Evolutionary conservation across 2,329 filamentous ascomycete species (phyloP).

Genomic region (Stagonosporopsis vannaccii): DNA sequence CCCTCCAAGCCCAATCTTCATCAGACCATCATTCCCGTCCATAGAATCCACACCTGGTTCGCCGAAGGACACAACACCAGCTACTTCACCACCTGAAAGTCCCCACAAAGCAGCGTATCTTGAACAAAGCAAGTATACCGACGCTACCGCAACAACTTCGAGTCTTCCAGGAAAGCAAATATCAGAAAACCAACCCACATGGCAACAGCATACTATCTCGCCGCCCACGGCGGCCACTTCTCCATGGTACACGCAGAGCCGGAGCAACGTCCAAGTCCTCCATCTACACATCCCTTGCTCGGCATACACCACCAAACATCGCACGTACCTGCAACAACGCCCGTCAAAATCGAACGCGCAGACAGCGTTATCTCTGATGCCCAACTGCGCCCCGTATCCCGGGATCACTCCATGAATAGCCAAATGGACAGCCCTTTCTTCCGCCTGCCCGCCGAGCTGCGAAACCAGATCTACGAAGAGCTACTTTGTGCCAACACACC

Average conservation of each 20-base stretch:
- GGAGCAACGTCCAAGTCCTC: constrained; percentile 9
- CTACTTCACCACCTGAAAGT: constrained; percentile 2
- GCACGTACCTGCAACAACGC: constrained; percentile 12
- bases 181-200: constrained; percentile 13
- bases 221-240: constrained; percentile 32
- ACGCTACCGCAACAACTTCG: constrained; percentile 3
- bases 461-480: constrained; percentile 63
- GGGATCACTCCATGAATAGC: constrained; percentile 1
- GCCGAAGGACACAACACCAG: constrained; percentile 6
- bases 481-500: constrained; percentile 44
- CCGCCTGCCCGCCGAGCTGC: constrained; percentile 65
- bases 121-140: constrained; percentile 9
- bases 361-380: constrained; percentile 6
- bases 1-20: constrained; percentile 12
- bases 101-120: neutral
- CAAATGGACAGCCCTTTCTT: constrained; percentile 44
- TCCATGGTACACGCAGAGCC: constrained; percentile 15
- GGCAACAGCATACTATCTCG: constrained; percentile 30
- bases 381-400: neutral
- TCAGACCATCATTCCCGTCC: constrained; percentile 10
- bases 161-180: neutral
- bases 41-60: constrained; percentile 9
- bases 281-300: constrained; percentile 19
- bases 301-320: constrained; percentile 12
- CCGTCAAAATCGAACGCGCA: constrained; percentile 10